A percentile compares a stretch with the other conserved stretches of the same genome.
phyloP scores from a whole-genome alignment of 306 rosid genomes.

The Morella rubra region DNA sequence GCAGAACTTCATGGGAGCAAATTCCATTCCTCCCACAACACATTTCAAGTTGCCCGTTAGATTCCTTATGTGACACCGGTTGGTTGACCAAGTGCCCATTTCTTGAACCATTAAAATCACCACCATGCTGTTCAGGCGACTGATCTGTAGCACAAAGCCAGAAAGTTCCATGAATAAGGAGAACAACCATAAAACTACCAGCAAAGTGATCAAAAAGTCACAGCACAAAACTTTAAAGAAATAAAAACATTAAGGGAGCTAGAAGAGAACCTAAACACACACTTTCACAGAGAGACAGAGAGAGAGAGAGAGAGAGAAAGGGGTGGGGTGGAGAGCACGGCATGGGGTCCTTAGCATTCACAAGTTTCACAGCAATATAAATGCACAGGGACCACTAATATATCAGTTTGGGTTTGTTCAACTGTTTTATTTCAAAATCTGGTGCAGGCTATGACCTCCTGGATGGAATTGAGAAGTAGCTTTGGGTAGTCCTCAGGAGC shows the following conservation, averaged over 20 bases:
- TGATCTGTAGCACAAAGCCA: slow-evolving; percentile 42
- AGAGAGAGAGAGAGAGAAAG: not conserved
- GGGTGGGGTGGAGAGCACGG: not conserved
- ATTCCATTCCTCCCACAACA: slow-evolving; percentile 81
- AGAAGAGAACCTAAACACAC: slow-evolving; percentile 19
- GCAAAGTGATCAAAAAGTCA: slow-evolving; percentile 5
- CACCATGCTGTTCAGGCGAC: slow-evolving; percentile 38
- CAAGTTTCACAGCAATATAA: slow-evolving; percentile 17
- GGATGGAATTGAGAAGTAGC: not conserved
- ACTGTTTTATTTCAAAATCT: not conserved
- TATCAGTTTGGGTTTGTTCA: slow-evolving; percentile 3
- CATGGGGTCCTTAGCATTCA: not conserved
- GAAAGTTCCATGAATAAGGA: slow-evolving; percentile 16
- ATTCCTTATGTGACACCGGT: slow-evolving; percentile 20
- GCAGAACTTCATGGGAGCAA: slow-evolving; percentile 89
- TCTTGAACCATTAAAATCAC: slow-evolving; percentile 36
- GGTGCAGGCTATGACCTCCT: too few species aligned
- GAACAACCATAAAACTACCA: slow-evolving; percentile 4
- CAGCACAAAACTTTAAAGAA: not conserved
- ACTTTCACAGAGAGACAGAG: not conserved
- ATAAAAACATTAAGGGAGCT: slow-evolving; percentile 5
- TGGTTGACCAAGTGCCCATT: slow-evolving; percentile 34
- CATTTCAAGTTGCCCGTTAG: slow-evolving; percentile 39
- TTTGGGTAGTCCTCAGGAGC: not conserved
- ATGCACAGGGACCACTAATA: not conserved